Evolutionary conservation across 2,329 filamentous ascomycete species (phyloP), one percentile per base, ranked within the genome.

Genomic region (Botrytis cinerea): DNA sequence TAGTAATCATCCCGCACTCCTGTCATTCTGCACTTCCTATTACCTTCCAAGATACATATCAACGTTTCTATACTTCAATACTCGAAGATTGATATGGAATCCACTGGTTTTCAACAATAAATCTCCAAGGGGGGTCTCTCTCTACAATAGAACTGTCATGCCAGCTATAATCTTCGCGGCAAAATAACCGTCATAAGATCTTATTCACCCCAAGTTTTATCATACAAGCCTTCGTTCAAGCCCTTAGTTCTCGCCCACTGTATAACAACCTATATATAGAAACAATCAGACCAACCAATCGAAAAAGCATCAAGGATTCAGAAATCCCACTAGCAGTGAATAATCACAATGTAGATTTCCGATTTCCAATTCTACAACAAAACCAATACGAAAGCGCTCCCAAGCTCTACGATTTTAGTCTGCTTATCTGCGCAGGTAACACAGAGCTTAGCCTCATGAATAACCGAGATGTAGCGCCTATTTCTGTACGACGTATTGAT

Each of bases 321-420:
- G 12, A 25, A 25, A 2, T 10, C 12, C 0, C 32, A 61, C 35
- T 16, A n/a, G 2, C 57, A 25, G 32, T 4, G 7, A 40, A 62
- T 40, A 62, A 18, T 28, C 7, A 14, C 25, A 9, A 28, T 4
- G 10, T 20, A 0, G 0, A 3, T 5, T 1, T 28, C 10, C 3
- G 7, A 2, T 43, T 43, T 25, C 2, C 3, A 0, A 25, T 38
- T 10, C 1, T 10, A 25, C 25, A 35, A 25, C 18, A 38, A 32
- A 4, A 20, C 3, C 4, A 20, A 10, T 5, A 32, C 7, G 16
- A 10, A 59, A 59, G 28, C 16, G 10, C 3, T 20, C 18, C n/a
- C 54, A 32, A 5, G 1, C 16, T 59, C 28, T 10, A 22, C 28
- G 3, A 7, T 20, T 10, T 5, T 10, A 10, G 16, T 59, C 54